Conservation (phyloP, 148 eudicot genomes). For the Silene latifolia region DNA sequence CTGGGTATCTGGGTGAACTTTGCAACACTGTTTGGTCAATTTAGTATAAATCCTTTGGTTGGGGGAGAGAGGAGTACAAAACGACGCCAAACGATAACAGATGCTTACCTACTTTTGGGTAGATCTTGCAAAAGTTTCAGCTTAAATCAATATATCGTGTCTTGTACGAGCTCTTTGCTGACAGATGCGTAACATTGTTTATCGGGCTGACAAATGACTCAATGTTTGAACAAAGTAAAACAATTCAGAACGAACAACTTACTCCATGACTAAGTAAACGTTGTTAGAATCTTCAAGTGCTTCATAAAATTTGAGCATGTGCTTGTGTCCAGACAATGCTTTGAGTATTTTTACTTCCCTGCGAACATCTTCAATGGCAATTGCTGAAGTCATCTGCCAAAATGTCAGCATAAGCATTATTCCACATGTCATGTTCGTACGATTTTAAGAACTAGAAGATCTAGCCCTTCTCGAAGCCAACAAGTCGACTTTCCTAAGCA, state of each 20-base stretch:
- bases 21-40: background rate
- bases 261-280: constrained; percentile 96
- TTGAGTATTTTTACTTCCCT: constrained; percentile 95
- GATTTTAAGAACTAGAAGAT: background rate
- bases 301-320: constrained; percentile 76
- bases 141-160: background rate
- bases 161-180: background rate
- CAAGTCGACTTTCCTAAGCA: too few relatives aligned
- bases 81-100: background rate
- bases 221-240: background rate
- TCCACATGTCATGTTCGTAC: background rate
- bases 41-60: background rate
- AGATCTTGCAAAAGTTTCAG: background rate
- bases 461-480: background rate
- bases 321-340: constrained; percentile 78
- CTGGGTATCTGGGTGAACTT: too few relatives aligned
- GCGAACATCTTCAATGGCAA: constrained; percentile 95
- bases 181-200: background rate
- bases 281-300: constrained; percentile 85
- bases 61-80: background rate
- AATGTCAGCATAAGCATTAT: constrained; percentile 15
- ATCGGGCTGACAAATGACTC: background rate
- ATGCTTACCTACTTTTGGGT: background rate
- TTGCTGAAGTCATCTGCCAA: constrained; percentile 89
- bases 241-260: constrained; percentile 28